Evolutionary conservation across 306 rosid species (phyloP), one percentile per base, ranked within the genome.

Genomic region (Sindora glabra): DNA sequence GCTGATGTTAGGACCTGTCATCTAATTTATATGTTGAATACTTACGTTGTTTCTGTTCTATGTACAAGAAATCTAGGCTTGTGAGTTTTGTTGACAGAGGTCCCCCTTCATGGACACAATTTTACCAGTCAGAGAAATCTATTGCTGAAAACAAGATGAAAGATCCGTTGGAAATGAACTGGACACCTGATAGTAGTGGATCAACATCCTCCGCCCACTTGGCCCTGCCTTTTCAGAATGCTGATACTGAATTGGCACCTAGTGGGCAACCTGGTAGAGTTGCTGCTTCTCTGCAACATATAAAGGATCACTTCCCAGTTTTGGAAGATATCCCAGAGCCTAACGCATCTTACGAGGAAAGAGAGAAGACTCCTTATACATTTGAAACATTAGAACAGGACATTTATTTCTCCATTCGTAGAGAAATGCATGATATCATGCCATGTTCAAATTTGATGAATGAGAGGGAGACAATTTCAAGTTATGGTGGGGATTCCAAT

Each of bases 51-150:
- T 40, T 14, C 12, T 65, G 39, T 69, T 68, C 37, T 57, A 25
- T 67, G 56, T 58, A 72, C 77, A 69, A 85, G 85, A 94, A 82
- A 79, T 94, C 99, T 16, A 89, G 84, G 84, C 97, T 89, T 65
- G 82, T 79, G 88, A 86, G 89, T 81, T 89, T 76, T 11, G 75
- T 89, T 46, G 81, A 84, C 56, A 70, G 83, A 68, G 94, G 90
- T 56, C 83, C 90, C 25, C 75, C 64, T n/a, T 86, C 95, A 61
- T 89, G 99, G 97, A 77, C 75, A 18, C 79, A 71, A 64, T 79
- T 79, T 72, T 10, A 22, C 64, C 65, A 5, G 57, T 66, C 67
- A 52, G 80, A 78, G 68, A 75, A 84, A 50, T 61, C 87, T 59
- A 39, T 64, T 56, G 9, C 52, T 37, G 72, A 56, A 29, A 56